Evolutionary conservation across 805 yeast species (phyloP).

Genomic region (Diddensiella transvaalensis): DNA sequence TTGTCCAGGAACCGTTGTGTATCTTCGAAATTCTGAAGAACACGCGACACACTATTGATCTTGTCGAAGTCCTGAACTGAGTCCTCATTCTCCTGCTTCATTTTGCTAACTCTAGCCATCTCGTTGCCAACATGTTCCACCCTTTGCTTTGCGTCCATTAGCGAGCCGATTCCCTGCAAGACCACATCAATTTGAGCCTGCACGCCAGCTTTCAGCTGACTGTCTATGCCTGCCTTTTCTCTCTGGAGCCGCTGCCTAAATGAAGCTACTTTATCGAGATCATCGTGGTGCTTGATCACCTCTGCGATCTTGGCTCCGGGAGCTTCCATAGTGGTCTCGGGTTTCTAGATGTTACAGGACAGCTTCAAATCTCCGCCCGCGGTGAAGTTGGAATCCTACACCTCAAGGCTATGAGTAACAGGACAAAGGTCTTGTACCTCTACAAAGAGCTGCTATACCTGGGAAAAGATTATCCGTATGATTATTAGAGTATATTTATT

Average conservation of each 20-base stretch:
- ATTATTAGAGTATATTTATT: not conserved
- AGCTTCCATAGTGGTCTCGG: conserved; percentile 6
- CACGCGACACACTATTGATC: conserved; percentile 60
- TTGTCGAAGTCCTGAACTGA: conserved; percentile 65
- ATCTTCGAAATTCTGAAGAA: conserved; percentile 68
- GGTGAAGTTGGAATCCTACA: too few species aligned
- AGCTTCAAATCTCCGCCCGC: too few species aligned
- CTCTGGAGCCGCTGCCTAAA: conserved; percentile 35
- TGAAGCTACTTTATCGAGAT: conserved; percentile 34
- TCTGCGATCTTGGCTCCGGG: conserved; percentile 26
- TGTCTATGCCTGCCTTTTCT: conserved; percentile 72
- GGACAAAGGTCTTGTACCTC: conserved; percentile 29
- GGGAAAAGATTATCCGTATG: conserved; percentile 38
- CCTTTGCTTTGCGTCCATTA: conserved; percentile 37
- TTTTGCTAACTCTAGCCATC: conserved; percentile 38
- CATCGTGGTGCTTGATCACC: conserved; percentile 27
- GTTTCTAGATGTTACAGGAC: too few species aligned
- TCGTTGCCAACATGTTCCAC: conserved; percentile 36
- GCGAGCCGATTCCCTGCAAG: conserved; percentile 37
- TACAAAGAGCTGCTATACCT: conserved; percentile 38
- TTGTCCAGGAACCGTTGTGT: conserved; percentile 62
- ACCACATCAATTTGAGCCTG: conserved; percentile 59
- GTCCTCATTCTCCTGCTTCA: conserved; percentile 54
- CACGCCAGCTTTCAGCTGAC: conserved; percentile 69
- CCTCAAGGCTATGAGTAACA: too few species aligned